phyloP scores from a whole-genome alignment of 164 flowering plant genomes.

The Echeveria elegans region DNA sequence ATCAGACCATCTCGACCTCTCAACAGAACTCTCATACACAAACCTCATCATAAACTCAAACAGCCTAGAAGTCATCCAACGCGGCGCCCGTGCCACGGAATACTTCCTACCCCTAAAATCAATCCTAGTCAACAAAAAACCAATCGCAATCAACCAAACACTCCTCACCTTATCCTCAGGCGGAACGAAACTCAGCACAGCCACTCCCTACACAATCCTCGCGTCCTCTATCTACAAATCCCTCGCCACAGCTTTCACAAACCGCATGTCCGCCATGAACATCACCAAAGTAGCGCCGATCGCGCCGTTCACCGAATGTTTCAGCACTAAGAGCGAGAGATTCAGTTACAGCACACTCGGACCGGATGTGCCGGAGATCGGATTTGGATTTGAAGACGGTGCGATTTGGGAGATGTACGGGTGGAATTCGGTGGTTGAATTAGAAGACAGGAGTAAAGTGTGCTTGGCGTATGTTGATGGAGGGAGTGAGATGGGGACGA shows the following conservation, averaged over 20 bases:
- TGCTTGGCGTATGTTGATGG: slow-evolving; percentile 10
- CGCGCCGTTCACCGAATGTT: slow-evolving; percentile 17
- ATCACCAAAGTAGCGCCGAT: slow-evolving; percentile 12
- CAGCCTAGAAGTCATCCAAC: slow-evolving; percentile 16
- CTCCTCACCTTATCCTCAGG: slow-evolving; percentile 17
- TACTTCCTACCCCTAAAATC: slow-evolving; percentile 33
- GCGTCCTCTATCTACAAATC: slow-evolving; percentile 8
- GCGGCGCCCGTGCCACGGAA: slow-evolving; percentile 24
- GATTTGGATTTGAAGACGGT: slow-evolving; percentile 10
- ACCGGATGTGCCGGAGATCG: slow-evolving; percentile 14
- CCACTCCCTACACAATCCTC: slow-evolving; percentile 9
- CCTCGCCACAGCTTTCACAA: neutral
- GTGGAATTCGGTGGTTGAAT: slow-evolving; percentile 14
- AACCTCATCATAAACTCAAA: slow-evolving; percentile 28
- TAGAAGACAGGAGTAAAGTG: neutral
- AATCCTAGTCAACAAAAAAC: slow-evolving; percentile 20
- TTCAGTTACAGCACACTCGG: slow-evolving; percentile 7
- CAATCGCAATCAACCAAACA: slow-evolving; percentile 15
- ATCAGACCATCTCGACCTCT: slow-evolving; percentile 13
- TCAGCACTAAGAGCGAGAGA: neutral
- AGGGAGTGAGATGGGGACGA: slow-evolving; percentile 5
- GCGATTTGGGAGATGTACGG: slow-evolving; percentile 18
- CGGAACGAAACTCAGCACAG: slow-evolving; percentile 11
- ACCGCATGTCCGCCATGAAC: neutral
- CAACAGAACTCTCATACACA: slow-evolving; percentile 22